phyloP scores from a whole-genome alignment of 768 basidiomycete genomes.

The Serendipita indica region DNA sequence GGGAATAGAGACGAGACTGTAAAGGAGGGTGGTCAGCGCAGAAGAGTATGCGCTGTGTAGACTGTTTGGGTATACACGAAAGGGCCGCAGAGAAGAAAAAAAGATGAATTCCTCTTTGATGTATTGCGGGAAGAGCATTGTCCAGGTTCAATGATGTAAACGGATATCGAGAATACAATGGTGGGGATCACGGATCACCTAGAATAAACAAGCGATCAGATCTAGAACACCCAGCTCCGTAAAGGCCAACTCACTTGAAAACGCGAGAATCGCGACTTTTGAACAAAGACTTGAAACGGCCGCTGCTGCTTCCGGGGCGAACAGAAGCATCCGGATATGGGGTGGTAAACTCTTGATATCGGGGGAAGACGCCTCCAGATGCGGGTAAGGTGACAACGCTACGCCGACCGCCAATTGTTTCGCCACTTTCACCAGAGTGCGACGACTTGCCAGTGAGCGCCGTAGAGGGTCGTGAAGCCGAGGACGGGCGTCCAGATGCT shows the following conservation, averaged over 20 bases:
- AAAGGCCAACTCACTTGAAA: background rate
- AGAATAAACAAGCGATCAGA: too few relatives aligned
- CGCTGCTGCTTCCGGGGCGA: background rate
- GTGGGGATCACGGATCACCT: too few relatives aligned
- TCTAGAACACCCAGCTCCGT: too few relatives aligned
- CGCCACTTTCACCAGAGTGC: background rate
- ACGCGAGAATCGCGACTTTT: background rate
- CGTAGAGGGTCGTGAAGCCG: background rate
- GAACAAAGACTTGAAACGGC: conserved; percentile 7
- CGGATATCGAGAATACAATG: too few relatives aligned
- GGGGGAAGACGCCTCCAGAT: background rate
- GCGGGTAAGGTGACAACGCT: background rate
- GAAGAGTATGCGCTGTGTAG: too few relatives aligned
- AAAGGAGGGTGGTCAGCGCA: too few relatives aligned
- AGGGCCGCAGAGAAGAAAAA: too few relatives aligned
- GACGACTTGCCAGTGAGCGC: background rate
- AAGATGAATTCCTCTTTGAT: too few relatives aligned
- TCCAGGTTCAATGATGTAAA: too few relatives aligned
- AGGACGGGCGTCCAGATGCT: background rate
- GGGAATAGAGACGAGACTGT: too few relatives aligned
- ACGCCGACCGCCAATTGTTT: background rate
- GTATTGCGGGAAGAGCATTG: too few relatives aligned
- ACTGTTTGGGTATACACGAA: too few relatives aligned
- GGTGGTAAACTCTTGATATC: background rate
- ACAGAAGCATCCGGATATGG: background rate